Evolutionary conservation across 306 rosid genomes (phyloP).

Genomic region (Abrus precatorius): DNA sequence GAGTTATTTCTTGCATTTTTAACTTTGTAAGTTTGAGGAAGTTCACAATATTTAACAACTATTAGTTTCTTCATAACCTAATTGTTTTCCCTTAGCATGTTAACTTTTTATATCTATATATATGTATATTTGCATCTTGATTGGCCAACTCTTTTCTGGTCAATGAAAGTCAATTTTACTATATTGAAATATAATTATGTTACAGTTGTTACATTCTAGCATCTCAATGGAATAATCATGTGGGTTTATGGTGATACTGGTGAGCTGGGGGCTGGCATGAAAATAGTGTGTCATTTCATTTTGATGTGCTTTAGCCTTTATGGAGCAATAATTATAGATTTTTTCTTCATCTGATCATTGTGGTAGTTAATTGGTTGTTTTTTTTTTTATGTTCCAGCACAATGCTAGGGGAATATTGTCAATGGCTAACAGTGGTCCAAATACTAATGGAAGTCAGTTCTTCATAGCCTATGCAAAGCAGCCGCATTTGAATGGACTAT

Average conservation of each 20-base stretch:
- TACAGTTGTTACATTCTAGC: slow-evolving; percentile 19
- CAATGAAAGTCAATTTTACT: slow-evolving; percentile 8
- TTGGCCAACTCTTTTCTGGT: not conserved
- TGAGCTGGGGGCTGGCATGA: not conserved
- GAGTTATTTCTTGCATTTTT: slow-evolving; percentile 26
- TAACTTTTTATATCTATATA: not conserved
- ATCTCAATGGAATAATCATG: not conserved
- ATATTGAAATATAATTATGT: slow-evolving; percentile 29
- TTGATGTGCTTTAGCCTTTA: not conserved
- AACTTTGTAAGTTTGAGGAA: slow-evolving; percentile 5
- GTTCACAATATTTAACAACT: slow-evolving; percentile 9
- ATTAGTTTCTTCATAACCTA: slow-evolving; percentile 18
- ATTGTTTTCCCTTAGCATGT: not conserved
- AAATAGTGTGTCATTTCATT: slow-evolving; percentile 10
- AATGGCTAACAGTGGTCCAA: slow-evolving; percentile 97
- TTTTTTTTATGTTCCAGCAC: slow-evolving; percentile 66
- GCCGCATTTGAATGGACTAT: slow-evolving; percentile 89
- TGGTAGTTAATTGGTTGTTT: not conserved
- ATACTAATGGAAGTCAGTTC: slow-evolving; percentile 97
- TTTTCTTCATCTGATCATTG: slow-evolving; percentile 8
- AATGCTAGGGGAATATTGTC: slow-evolving; percentile 91
- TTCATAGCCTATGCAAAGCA: slow-evolving; percentile 82
- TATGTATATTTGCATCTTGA: not conserved
- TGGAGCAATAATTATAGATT: slow-evolving; percentile 19
- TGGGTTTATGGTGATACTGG: slow-evolving; percentile 26